These are phyloP conservation scores for Skeletonema menzelii DNA, from an alignment of 108 stramenopile genomes.

Conservation along the genomic window DNA sequence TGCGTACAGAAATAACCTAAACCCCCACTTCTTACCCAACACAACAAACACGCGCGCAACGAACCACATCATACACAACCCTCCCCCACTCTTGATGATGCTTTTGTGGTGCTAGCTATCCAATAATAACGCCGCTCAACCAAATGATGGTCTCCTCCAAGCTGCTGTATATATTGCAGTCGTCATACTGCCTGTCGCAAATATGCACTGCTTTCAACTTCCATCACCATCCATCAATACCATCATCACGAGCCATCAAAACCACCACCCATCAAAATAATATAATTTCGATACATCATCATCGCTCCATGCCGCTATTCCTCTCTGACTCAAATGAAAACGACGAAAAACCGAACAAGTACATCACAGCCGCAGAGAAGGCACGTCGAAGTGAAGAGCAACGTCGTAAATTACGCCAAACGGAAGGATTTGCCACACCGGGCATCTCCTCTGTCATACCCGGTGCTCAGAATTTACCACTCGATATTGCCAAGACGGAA, in stretches of 20 bases:
- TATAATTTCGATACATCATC: background rate
- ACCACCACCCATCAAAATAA: background rate
- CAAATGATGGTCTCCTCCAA: background rate
- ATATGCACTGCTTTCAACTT: background rate
- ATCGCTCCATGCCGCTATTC: background rate
- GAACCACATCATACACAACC: too few species aligned
- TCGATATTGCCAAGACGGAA: conserved; percentile 68
- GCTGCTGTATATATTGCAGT: background rate
- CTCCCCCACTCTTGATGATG: too few species aligned
- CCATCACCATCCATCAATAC: background rate
- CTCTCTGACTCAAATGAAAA: background rate
- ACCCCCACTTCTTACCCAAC: too few species aligned
- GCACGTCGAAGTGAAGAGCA: conserved; percentile 74
- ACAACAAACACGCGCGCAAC: too few species aligned
- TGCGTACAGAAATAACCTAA: too few species aligned
- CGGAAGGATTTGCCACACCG: conserved; percentile 61
- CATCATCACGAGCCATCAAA: background rate
- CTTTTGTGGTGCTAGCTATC: too few species aligned
- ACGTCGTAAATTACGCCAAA: conserved; percentile 55
- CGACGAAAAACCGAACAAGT: background rate
- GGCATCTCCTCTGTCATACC: conserved; percentile 75
- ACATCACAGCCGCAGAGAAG: conserved; percentile 39
- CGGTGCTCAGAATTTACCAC: conserved; percentile 59
- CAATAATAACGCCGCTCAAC: background rate
- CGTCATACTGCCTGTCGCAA: background rate